Conservation (phyloP, 805 yeast genomes). For the Zygoascus bituminiphila region DNA sequence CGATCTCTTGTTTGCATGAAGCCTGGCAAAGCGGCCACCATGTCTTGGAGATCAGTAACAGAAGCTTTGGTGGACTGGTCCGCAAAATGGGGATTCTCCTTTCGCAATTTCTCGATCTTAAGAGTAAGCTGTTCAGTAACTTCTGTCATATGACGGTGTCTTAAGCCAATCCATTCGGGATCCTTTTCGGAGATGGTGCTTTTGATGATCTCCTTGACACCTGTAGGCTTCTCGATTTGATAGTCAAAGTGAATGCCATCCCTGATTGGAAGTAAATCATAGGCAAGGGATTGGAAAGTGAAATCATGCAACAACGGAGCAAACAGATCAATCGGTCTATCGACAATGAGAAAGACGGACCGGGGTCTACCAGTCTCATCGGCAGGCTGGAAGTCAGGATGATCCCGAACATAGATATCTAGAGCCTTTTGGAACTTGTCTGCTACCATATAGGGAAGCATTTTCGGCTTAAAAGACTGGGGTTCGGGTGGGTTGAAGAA, state of each 20-base stretch:
- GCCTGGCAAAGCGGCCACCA: conserved; percentile 40
- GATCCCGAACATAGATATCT: conserved; percentile 64
- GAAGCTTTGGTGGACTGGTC: conserved; percentile 57
- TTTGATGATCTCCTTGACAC: conserved; percentile 34
- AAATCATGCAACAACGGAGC: conserved; percentile 87
- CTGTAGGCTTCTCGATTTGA: conserved; percentile 40
- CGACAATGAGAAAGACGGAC: conserved; percentile 67
- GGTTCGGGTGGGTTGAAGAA: conserved; percentile 49
- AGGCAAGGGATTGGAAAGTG: conserved; percentile 85
- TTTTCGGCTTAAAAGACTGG: conserved; percentile 44
- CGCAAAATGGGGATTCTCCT: conserved; percentile 67
- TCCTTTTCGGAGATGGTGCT: conserved; percentile 54
- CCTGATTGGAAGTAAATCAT: conserved; percentile 51
- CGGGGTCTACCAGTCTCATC: conserved; percentile 46
- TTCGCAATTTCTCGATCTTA: conserved; percentile 54
- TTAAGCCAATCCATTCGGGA: conserved; percentile 59
- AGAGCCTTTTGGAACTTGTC: conserved; percentile 57
- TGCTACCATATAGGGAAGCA: conserved; percentile 65
- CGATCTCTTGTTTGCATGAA: conserved; percentile 31
- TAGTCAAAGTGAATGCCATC: conserved; percentile 44
- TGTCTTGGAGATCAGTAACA: conserved; percentile 64
- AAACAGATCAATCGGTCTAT: conserved; percentile 73
- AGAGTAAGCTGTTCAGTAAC: conserved; percentile 54
- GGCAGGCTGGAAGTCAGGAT: conserved; percentile 55
- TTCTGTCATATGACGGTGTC: conserved; percentile 69